These are phyloP conservation scores for Martensiomyces pterosporus DNA, from an alignment of 192 early-diverging fungal species.

Conservation along the genomic window DNA sequence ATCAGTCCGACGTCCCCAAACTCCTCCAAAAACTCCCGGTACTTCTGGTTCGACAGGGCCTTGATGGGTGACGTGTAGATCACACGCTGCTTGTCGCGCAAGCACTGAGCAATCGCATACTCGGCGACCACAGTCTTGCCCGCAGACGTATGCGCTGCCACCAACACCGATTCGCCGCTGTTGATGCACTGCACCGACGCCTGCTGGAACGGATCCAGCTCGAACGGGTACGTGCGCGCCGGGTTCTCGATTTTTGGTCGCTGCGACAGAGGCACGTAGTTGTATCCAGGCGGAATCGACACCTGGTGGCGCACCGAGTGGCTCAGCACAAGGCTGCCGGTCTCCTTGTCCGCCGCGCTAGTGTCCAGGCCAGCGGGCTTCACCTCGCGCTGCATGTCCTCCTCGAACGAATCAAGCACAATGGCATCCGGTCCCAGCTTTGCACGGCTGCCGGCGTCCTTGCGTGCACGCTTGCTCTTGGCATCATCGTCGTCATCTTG, in stretches of 20 bases:
- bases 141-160: conserved; percentile 93
- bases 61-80: conserved; percentile 98
- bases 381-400: conserved; percentile 65
- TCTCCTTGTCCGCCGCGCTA: conserved; percentile 49
- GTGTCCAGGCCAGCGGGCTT: conserved; percentile 54
- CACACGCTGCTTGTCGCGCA: conserved; percentile 86
- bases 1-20: conserved; percentile 98
- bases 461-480: conserved; percentile 22
- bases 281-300: conserved; percentile 79
- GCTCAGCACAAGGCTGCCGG: conserved; percentile 45
- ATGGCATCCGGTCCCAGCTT: conserved; percentile 42
- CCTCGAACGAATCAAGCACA: conserved; percentile 63
- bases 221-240: conserved; percentile 84
- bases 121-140: conserved; percentile 99
- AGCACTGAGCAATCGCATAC: conserved; percentile 90
- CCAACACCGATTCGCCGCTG: conserved; percentile 89
- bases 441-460: conserved; percentile 9
- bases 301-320: conserved; percentile 90
- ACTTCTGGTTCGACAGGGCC: conserved; percentile 98
- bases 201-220: conserved; percentile 93
- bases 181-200: conserved; percentile 86
- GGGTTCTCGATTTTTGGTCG: conserved; percentile 76
- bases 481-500: conserved; percentile 16
- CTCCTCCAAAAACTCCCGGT: conserved; percentile 88
- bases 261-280: conserved; percentile 82